These are phyloP conservation scores for Amanita subjunquillea DNA, from an alignment of 768 basidiomycete species.

Conservation along the genomic window DNA sequence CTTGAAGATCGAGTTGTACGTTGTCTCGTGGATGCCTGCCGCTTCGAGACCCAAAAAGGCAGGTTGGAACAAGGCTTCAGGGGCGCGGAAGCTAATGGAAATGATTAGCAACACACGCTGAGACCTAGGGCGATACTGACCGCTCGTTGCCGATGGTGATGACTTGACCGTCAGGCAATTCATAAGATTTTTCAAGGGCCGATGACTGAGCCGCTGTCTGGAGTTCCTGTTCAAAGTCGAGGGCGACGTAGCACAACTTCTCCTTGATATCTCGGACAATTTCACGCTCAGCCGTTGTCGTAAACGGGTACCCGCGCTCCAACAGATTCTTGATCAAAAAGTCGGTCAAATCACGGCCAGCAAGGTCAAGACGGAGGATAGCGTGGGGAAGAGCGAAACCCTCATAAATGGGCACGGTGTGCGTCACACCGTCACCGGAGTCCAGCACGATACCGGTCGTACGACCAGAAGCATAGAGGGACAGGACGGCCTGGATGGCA, in stretches of 20 bases:
- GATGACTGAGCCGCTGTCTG: conserved; percentile 86
- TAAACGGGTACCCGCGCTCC: conserved; percentile 92
- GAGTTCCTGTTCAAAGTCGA: conserved; percentile 91
- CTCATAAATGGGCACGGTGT: conserved; percentile 96
- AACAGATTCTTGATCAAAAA: conserved; percentile 75
- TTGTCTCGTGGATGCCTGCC: conserved; percentile 88
- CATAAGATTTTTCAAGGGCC: conserved; percentile 87
- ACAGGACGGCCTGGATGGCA: conserved; percentile 84
- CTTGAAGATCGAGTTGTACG: conserved; percentile 81
- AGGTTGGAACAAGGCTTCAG: conserved; percentile 92
- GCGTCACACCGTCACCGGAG: conserved; percentile 93
- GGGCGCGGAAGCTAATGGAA: conserved; percentile 76
- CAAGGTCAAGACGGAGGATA: conserved; percentile 84
- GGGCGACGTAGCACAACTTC: conserved; percentile 91
- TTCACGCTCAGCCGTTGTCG: conserved; percentile 87
- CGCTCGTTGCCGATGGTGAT: conserved; percentile 91
- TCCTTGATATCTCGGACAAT: conserved; percentile 97
- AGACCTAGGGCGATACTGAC: conserved; percentile 46
- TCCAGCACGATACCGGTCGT: conserved; percentile 83
- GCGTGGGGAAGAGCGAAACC: conserved; percentile 89
- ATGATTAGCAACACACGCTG: conserved; percentile 29
- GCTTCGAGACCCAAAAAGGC: conserved; percentile 84
- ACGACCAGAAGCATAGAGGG: conserved; percentile 88
- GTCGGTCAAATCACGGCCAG: conserved; percentile 87
- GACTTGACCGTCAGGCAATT: conserved; percentile 87